Conservation (phyloP, 2,329 filamentous ascomycete genomes). For the Paramyrothecium sp. region DNA sequence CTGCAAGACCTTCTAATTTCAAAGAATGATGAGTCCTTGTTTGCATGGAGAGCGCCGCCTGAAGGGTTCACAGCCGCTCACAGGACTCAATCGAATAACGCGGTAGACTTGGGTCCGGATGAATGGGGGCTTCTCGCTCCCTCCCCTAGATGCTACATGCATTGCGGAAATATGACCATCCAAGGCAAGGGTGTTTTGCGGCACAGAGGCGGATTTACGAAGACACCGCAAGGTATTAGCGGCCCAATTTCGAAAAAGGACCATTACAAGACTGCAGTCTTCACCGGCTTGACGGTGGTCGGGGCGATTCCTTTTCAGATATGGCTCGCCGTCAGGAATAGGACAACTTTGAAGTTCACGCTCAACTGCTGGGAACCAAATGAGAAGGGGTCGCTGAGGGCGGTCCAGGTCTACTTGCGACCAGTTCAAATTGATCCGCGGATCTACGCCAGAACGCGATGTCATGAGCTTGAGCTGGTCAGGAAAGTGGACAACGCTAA, state of each 20-base stretch:
- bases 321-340: neutral
- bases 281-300: slow-evolving; percentile 3
- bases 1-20: slow-evolving; percentile 27
- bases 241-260: slow-evolving; percentile 3
- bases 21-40: slow-evolving; percentile 22
- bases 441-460: neutral
- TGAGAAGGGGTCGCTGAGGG: neutral
- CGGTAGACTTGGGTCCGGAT: slow-evolving; percentile 2
- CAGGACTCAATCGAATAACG: neutral
- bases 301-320: slow-evolving; percentile 5
- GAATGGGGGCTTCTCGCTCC: slow-evolving; percentile 7
- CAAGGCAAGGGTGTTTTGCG: slow-evolving; percentile 2
- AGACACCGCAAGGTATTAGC: slow-evolving; percentile 7
- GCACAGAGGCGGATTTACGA: slow-evolving; percentile 4
- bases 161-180: slow-evolving; percentile 3
- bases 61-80: neutral
- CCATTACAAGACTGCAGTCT: slow-evolving; percentile 2
- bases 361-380: slow-evolving; percentile 8
- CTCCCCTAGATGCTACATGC: slow-evolving; percentile 1
- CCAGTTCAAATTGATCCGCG: neutral
- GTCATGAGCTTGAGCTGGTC: neutral
- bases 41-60: slow-evolving; percentile 17
- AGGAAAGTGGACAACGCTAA: neutral
- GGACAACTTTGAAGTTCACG: slow-evolving; percentile 2
- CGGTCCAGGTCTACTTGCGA: neutral